Evolutionary conservation across 2,329 filamentous ascomycete species (phyloP), one percentile per base, ranked within the genome.

Genomic region (Xylogone sp.): DNA sequence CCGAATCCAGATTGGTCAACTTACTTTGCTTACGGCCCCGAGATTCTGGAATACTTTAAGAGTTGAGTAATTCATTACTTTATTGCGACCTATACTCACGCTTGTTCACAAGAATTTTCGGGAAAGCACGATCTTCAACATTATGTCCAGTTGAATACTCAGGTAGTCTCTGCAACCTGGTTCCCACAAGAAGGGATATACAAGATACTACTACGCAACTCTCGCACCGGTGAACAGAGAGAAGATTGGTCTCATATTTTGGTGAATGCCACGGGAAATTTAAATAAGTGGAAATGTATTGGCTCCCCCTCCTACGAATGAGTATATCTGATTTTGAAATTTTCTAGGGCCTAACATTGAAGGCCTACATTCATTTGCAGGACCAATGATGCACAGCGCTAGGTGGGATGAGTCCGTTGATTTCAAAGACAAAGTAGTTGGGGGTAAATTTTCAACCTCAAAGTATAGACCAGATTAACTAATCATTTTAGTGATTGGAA

Each of bases 21-120:
- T 42, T 73, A 78, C 51, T 83, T 81, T 58, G 77, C 81, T 0
- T 75, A 76, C 0, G 79, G 83, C 56, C 77, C 81, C 58, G 81
- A 84, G 61, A 80, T 84, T 21, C 68, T 75, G 68, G 64, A 50
- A 21, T 78, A 78, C 51, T 69, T 78, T 2, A 62, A 72, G 50
- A 73, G 72, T 53, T 39, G 34, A 39, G 34, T 39, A 5, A 18
- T 39, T 39, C 5, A 6, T 39, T 18, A 39, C n/a, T 39, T 18
- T 39, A 18, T 39, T 39, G n/a, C 34, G n/a, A 39, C n/a, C 34
- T 39, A 39, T 18, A 18, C 34, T 39, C 6, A 39, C 34, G n/a
- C 13, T 39, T 39, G n/a, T 39, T 39, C n/a, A 39, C n/a, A 39
- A 39, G 34, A 39, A 39, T 70, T 78, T 20, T 74, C 71, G 53